Evolutionary conservation across 805 yeast species (phyloP).

Genomic region (Tetrapisispora nanseiensis): DNA sequence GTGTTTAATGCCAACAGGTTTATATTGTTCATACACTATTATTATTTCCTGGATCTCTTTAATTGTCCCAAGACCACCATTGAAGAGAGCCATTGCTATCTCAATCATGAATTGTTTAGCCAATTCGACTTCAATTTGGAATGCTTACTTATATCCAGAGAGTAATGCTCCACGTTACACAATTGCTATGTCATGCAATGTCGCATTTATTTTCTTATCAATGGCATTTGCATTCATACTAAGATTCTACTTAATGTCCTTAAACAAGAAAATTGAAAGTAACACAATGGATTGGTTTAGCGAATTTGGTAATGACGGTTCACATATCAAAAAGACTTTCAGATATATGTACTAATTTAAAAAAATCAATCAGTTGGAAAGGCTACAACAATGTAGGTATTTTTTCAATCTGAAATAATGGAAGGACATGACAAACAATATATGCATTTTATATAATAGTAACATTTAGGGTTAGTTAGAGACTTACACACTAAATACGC

Average conservation of each 20-base stretch:
- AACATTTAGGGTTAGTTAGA: too few relatives aligned
- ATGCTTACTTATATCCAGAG: conserved; percentile 41
- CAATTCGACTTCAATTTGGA: conserved; percentile 49
- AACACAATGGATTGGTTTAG: conserved; percentile 43
- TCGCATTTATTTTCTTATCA: conserved; percentile 37
- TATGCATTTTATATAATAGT: too few relatives aligned
- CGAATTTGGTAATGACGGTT: conserved; percentile 40
- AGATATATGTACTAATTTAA: conserved; percentile 28
- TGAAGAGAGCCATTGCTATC: conserved; percentile 48
- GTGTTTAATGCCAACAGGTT: conserved; percentile 49
- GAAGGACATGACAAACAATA: too few relatives aligned
- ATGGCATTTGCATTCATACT: conserved; percentile 33
- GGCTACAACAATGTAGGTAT: too few relatives aligned
- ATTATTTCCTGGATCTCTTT: conserved; percentile 48
- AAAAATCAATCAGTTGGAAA: too few relatives aligned
- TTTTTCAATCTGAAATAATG: too few relatives aligned
- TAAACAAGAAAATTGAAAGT: conserved; percentile 35
- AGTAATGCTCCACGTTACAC: conserved; percentile 38
- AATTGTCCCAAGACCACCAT: conserved; percentile 47
- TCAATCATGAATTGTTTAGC: conserved; percentile 48
- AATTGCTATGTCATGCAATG: conserved; percentile 39
- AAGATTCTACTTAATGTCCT: conserved; percentile 30
- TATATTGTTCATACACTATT: conserved; percentile 45
- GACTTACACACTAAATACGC: too few relatives aligned
- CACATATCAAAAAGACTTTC: conserved; percentile 35